Conservation (phyloP, 495 filamentous ascomycete species). For the Neurospora africana region DNA sequence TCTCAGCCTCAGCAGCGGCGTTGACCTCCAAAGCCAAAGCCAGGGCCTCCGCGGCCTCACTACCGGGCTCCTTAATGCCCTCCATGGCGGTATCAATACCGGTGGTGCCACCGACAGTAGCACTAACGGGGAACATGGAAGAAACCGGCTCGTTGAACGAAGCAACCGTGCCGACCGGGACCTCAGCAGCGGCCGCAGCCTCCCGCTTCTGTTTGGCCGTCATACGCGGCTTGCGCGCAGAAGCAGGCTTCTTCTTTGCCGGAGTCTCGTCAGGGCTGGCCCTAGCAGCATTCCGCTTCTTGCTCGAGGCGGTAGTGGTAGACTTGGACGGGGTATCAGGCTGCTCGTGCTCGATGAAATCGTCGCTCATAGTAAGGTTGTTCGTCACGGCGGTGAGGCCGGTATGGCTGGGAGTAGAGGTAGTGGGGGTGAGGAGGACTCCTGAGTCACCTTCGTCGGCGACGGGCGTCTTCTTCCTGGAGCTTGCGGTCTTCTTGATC, state of each 20-base stretch:
- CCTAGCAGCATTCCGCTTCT: neutral
- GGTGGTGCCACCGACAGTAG: neutral
- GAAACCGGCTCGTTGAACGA: neutral
- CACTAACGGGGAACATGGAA: neutral
- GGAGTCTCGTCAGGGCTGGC: neutral
- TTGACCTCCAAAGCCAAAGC: neutral
- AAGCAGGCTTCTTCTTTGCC: neutral
- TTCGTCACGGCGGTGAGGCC: too few species aligned
- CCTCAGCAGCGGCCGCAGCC: neutral
- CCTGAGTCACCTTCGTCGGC: neutral
- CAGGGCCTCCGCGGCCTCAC: neutral
- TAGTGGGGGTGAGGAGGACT: too few species aligned
- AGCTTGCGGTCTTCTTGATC: neutral
- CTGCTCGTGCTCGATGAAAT: neutral
- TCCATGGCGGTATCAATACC: neutral
- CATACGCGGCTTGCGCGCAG: neutral
- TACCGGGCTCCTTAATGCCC: neutral
- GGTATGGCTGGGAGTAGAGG: too few species aligned
- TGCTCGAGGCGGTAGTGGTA: neutral
- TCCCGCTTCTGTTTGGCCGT: neutral
- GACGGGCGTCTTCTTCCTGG: neutral
- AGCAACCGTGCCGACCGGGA: neutral
- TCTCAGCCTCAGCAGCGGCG: neutral
- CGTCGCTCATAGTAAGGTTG: too few species aligned
- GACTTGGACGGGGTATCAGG: neutral